phyloP scores from a whole-genome alignment of 768 basidiomycete species.

The Pisolithus tinctorius region DNA sequence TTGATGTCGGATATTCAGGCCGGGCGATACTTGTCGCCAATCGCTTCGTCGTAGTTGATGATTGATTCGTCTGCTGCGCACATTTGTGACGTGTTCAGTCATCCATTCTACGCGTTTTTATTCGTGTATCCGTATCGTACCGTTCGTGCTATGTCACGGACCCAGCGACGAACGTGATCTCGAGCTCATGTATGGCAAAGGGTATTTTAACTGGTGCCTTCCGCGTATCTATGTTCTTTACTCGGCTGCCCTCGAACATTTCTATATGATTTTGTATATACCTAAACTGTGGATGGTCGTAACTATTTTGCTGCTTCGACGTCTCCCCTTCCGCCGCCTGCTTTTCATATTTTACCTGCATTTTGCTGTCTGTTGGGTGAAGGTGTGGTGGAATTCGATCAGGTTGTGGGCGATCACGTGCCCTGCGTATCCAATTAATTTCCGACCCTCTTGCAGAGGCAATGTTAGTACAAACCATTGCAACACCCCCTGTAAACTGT shows the following conservation, averaged over 20 bases:
- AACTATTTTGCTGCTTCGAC: background rate
- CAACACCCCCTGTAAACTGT: background rate
- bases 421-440: too few relatives aligned
- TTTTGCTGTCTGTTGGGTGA: too few relatives aligned
- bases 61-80: conserved; percentile 29
- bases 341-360: too few relatives aligned
- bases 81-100: conserved; percentile 26
- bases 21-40: conserved; percentile 29
- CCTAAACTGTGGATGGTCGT: background rate
- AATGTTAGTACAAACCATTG: too few relatives aligned
- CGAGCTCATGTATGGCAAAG: conserved; percentile 32
- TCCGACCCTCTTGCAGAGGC: too few relatives aligned
- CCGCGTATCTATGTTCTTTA: conserved; percentile 4
- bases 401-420: too few relatives aligned
- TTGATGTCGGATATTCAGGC: conserved; percentile 9
- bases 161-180: conserved; percentile 65
- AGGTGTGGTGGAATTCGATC: background rate
- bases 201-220: background rate
- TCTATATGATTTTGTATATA: background rate
- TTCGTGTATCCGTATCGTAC: conserved; percentile 63
- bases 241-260: background rate
- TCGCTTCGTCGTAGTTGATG: conserved; percentile 36
- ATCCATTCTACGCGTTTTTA: conserved; percentile 28
- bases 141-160: conserved; percentile 44
- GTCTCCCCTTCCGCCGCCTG: too few relatives aligned